Evolutionary conservation across 2,329 filamentous ascomycete genomes (phyloP), one percentile per base, ranked within the genome.

Genomic region (Penicillium nordicum): DNA sequence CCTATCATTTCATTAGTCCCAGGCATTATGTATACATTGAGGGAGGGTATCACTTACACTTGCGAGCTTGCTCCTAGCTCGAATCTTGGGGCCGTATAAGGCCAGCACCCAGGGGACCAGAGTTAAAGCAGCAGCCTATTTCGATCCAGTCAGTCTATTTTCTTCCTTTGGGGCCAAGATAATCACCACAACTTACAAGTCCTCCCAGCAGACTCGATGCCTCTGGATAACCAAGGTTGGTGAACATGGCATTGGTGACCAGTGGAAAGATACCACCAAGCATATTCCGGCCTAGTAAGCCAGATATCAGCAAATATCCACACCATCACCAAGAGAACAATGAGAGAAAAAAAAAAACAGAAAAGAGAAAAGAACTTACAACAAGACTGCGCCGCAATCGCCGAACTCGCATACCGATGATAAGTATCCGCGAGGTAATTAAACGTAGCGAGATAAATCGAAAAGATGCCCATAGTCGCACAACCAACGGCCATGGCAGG

Each of bases 381-480:
- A 70, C 90, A 95, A 16, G 85, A 88, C 76, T 96, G 91, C 0
- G 92, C 90, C 0, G 92, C 92, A 6, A 96, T 78, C 0, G 92
- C 92, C 0, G 89, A 94, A 38, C 87, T 91, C 0, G 92, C 90
- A 66, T 93, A 96, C 2, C 83, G 80, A 69, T 92, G 88, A 72
- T 96, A 97, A 1, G 87, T 88, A 69, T 97, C 92, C 21, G 92
- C 91, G 1, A 97, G 81, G 65, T 96, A 97, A 70, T 97, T 97
- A 77, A 97, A 96, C 0, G 91, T 89, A 3, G 92, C 88, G 1
- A 97, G 81, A 69, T 95, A 95, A 36, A 97, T 85, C 40, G 85
- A 87, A 72, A 90, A 93, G 62, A 97, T 95, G 29, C 92, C 88
- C 79, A 93, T 89, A 0, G 89, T 93, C 0, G 90, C 87, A 57